Conservation (phyloP, 139 green algal species). For the Auxenochlorella protothecoides region DNA sequence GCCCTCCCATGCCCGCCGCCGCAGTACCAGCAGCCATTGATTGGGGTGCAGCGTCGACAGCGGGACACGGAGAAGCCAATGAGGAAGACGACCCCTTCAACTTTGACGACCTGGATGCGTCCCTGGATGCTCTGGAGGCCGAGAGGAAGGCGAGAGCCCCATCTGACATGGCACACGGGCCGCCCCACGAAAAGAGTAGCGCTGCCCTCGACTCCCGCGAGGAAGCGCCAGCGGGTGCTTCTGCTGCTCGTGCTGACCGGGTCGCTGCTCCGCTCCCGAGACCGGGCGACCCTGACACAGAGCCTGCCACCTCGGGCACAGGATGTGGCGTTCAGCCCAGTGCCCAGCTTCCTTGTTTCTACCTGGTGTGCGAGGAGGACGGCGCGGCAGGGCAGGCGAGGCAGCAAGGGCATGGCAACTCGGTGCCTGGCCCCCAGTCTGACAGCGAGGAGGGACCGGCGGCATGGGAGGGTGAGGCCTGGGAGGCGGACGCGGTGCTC, state of each 20-base stretch:
- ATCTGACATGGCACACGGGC: no score
- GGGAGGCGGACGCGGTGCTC: slow-evolving; percentile 45
- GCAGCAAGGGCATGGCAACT: background rate
- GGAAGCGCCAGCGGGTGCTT: background rate
- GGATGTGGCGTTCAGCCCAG: no score
- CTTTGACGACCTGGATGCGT: slow-evolving; percentile 39
- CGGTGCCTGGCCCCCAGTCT: background rate
- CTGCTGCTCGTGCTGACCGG: background rate
- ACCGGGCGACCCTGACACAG: no score
- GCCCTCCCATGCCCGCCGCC: no score
- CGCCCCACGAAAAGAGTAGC: background rate
- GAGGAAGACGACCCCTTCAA: slow-evolving; percentile 10
- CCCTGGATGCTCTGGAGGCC: slow-evolving; percentile 20
- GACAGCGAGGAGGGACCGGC: background rate
- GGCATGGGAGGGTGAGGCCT: slow-evolving; percentile 48
- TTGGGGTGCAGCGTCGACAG: background rate
- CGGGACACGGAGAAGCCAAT: background rate
- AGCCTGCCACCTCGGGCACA: no score
- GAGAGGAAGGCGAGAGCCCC: background rate
- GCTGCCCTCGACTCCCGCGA: background rate
- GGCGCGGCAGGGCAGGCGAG: background rate
- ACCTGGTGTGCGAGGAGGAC: no score
- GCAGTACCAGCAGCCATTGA: background rate
- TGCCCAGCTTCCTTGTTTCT: no score
- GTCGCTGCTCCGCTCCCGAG: background rate